Conservation (phyloP, 1,284 basidiomycete genomes). For the Papiliotrema terrestris region DNA sequence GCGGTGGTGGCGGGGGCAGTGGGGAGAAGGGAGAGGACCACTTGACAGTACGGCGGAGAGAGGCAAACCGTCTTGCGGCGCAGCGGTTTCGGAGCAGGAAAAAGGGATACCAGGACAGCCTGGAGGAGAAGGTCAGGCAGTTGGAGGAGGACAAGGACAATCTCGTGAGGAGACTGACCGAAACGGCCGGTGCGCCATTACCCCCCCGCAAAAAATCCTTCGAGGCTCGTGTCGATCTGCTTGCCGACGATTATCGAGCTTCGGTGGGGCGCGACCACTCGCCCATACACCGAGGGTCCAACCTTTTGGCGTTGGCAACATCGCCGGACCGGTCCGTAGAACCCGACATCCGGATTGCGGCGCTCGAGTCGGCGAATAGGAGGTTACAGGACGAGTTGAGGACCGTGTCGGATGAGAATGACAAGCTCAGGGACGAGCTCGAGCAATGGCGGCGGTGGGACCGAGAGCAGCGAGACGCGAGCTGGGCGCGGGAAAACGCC, state of each 20-base stretch:
- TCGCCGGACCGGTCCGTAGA: conserved; percentile 19
- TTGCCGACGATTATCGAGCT: background rate
- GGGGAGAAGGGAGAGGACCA: conserved; percentile 11
- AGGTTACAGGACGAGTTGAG: conserved; percentile 33
- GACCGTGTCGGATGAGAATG: conserved; percentile 27
- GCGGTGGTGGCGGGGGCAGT: no score
- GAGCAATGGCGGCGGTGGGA: conserved; percentile 19
- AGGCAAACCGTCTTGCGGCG: conserved; percentile 43
- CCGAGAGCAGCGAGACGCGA: conserved; percentile 9
- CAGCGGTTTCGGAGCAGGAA: conserved; percentile 44
- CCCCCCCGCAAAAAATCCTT: background rate
- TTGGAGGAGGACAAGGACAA: conserved; percentile 35
- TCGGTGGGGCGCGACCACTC: no score
- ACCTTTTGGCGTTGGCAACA: background rate
- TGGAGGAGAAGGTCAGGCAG: conserved; percentile 35
- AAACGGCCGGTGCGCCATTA: conserved; percentile 1
- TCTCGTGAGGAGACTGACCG: conserved; percentile 22
- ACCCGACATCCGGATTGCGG: conserved; percentile 25
- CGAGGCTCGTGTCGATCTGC: no score
- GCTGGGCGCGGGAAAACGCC: background rate
- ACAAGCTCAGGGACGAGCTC: conserved; percentile 22
- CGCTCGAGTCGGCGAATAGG: conserved; percentile 35
- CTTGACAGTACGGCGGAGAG: conserved; percentile 32
- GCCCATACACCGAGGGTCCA: no score
- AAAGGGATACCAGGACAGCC: conserved; percentile 43